Evolutionary conservation across 176 grass and related monocot species (phyloP), one percentile per base, ranked within the genome.

Genomic region (Carex pumila): DNA sequence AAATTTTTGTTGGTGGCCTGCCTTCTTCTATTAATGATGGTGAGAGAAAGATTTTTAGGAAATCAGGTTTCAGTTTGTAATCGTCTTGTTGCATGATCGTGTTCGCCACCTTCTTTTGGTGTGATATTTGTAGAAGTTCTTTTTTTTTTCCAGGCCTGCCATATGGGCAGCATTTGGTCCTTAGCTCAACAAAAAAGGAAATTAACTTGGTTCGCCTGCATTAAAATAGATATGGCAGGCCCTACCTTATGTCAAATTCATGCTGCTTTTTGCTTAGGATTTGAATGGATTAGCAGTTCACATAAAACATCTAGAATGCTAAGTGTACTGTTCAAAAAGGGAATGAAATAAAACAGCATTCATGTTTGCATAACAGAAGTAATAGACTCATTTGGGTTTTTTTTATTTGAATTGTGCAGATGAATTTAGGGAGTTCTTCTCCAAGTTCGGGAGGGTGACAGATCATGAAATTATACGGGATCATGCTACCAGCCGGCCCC

Each of bases 371-470:
- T 30, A 53, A 55, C 49, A 30, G 7, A 30, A 76, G 72, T 53
- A 31, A 0, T 55, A 54, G 4, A 15, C 50, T 55, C 11, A 54
- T 65, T 49, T 34, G 25, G 30, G 13, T 67, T 83, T 39, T 59
- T 59, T 32, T 49, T 41, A 41, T 65, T 65, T 80, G 75, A 76
- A 85, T 85, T 90, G 53, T 85, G 29, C 91, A 93, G 94, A 90
- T 91, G 91, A 97, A 86, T 91, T 97, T 68, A 91, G 86, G 84
- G 90, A 90, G 41, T 97, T 93, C 79, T 97, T 97, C 85, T 97
- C 88, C 29, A 90, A 82, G 65, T 97, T 93, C 87, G 94, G 94
- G 59, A 97, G 53, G 82, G 89, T 97, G 54, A 61, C 88, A 70
- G 89, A 97, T 81, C 89, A 93, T 87, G 91, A 97, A 84, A 97